Percentiles rank a stretch among this genome's conserved stretches.
Evolutionary conservation across 768 basidiomycete genomes (phyloP).

Genomic region (Boletus coccyginus): DNA sequence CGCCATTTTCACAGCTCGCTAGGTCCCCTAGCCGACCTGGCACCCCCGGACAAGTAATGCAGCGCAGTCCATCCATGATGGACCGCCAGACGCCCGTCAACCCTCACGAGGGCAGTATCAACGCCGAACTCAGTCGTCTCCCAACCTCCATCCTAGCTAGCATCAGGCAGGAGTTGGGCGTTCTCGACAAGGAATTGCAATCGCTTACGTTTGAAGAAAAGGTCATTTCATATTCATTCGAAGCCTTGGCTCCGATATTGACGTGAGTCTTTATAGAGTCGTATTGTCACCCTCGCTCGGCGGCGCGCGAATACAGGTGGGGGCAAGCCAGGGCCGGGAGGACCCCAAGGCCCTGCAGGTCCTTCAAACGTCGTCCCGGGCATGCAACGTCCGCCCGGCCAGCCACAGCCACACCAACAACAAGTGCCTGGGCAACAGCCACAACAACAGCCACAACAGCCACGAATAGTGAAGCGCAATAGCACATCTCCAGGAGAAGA

Average conservation of each 20-base stretch:
- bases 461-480: conserved; percentile 44
- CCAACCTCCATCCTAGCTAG: conserved; percentile 32
- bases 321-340: conserved; percentile 30
- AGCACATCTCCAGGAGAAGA: conserved; percentile 66
- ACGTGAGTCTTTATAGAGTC: conserved; percentile 31
- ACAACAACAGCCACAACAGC: conserved; percentile 23
- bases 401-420: conserved; percentile 26
- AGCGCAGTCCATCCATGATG: conserved; percentile 58
- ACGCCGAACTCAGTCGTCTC: conserved; percentile 42
- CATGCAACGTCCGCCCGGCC: conserved; percentile 39
- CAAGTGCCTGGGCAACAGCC: conserved; percentile 28
- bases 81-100: conserved; percentile 43
- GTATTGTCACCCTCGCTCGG: conserved; percentile 32
- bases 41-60: conserved; percentile 48
- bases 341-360: conserved; percentile 24
- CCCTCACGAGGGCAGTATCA: conserved; percentile 27
- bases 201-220: conserved; percentile 55
- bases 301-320: conserved; percentile 13
- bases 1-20: conserved; percentile 41
- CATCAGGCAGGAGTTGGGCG: conserved; percentile 43
- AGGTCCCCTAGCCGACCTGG: conserved; percentile 62
- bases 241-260: not conserved
- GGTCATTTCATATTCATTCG: conserved; percentile 35
- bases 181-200: conserved; percentile 45
- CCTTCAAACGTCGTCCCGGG: conserved; percentile 26